Base-by-base conservation (phyloP, 2,329 filamentous ascomycete genomes). In the Venturia aucupariae region DNA sequence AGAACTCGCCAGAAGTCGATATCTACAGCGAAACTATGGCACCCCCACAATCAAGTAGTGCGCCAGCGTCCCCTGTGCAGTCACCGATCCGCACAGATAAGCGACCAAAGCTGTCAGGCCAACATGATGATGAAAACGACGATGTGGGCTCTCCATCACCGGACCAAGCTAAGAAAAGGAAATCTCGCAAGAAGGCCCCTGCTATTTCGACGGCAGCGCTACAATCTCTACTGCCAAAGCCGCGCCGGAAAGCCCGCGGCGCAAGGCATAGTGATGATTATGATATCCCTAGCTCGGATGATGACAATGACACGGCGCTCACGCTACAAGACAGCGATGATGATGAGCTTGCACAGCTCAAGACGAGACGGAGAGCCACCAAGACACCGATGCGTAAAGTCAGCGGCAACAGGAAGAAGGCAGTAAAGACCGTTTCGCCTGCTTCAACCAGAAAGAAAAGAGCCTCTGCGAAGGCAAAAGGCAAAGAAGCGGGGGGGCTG, bases 151-250 rank as follows among this genome's bases (percentile, higher is more conserved):
- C n/a, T 41, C 30, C 27, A 27, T 51, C 46, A 39, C 55, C 38
- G 3, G 17, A 10, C 2, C 55, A 22, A n/a, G 27, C 32, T 51
- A 55, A 57, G 61, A 61, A 60, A 48, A 38, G 24, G 3, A 57
- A 38, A 32, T 7, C 51, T 15, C 44, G 38, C 19, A 27, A 61
- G 24, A 46, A 55, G 42, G n/a, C 11, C 22, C 73, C 69, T 69
- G 69, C 70, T 22, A 67, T 74, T 38, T 77, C 77, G 8, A 80
- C 79, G 32, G 77, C 78, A 3, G 75, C 75, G 32, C 70, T 81
- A 24, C 78, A 79, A 66, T 71, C 73, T 7, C 68, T 81, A 8
- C 71, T 81, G 19, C 79, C 79, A 13, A 78, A 76, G 65, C 73
- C 63, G 7, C 51, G 61, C 65, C 70, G 22, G 60, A 68, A 66